Evolutionary conservation across 345 rosid species (phyloP), one percentile per base, ranked within the genome.

Genomic region (Cardamine occulta): DNA sequence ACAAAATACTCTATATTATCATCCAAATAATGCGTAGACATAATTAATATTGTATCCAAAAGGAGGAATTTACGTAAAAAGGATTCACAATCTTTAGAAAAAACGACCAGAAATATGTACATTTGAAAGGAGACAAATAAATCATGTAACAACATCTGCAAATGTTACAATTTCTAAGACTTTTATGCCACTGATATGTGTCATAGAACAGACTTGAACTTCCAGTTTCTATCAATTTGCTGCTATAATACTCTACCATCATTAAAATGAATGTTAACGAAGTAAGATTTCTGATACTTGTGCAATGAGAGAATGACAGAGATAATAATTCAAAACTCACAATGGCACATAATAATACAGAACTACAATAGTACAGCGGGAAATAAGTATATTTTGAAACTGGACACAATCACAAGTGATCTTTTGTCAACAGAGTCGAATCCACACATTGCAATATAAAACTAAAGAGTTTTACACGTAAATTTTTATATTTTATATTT

Each of bases 391-490:
- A 42, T 12, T 61, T 66, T 64, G 49, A 34, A 59, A 10, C 6
- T 34, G 19, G 10, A 24, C 57, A 54, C 7, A 17, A 26, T 48
- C 44, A 48, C 17, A 58, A 49, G 67, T 23, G 10, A 3, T 42
- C 57, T 74, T 64, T 53, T 64, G 57, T 73, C 77, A 42, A 44
- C 64, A 17, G 2, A 54, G 58, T 32, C 40, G 31, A 66, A 24
- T 45, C 58, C 60, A 47, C 34, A 66, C 37, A 67, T 67, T n/a
- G 51, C 65, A 70, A 29, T 17, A 70, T 18, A 17, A 56, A 57
- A 57, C 15, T 11, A 31, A 71, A 21, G 18, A 57, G 49, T 61
- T 60, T 32, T 76, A 70, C 71, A 63, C 13, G 59, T 63, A 68
- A 40, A 1, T 15, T 37, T 13, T 21, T 45, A 32, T 35, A 19